Evolutionary conservation across 75 land plant genomes (phyloP).

Genomic region (Ceratopteris richardii): DNA sequence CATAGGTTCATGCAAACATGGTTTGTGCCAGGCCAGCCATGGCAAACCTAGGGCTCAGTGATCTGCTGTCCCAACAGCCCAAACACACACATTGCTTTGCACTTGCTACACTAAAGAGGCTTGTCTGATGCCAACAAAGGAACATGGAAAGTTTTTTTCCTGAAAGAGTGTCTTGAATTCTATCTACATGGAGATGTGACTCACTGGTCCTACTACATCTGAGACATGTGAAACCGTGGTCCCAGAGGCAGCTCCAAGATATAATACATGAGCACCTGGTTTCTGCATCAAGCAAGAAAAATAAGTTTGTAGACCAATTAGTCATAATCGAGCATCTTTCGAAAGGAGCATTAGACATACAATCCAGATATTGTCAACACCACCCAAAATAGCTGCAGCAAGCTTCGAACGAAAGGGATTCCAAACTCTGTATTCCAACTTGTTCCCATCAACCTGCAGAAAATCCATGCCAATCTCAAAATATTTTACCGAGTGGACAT

Average conservation of each 20-base stretch:
- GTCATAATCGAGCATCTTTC: no score
- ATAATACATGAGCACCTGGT: slow-evolving; percentile 78
- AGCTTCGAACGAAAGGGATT: slow-evolving; percentile 89
- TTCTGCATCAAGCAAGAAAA: slow-evolving; percentile 42
- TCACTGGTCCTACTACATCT: slow-evolving; percentile 90
- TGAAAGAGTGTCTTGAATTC: not conserved
- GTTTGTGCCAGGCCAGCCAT: no score
- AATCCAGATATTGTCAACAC: slow-evolving; percentile 90
- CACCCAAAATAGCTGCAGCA: slow-evolving; percentile 88
- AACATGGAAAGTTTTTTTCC: no score
- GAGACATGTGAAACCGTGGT: slow-evolving; percentile 93
- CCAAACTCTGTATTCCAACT: slow-evolving; percentile 88
- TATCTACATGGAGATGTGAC: no score
- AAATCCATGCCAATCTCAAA: not conserved
- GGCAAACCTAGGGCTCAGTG: no score
- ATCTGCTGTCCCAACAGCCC: no score
- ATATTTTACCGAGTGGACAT: no score
- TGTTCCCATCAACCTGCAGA: slow-evolving; percentile 64
- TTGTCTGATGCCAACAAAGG: no score
- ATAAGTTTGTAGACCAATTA: not conserved
- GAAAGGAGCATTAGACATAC: slow-evolving; percentile 29
- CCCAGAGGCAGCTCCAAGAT: slow-evolving; percentile 94
- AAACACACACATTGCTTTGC: no score
- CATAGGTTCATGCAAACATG: no score
- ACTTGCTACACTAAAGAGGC: no score